These are phyloP conservation scores for Diaporthe sp. DNA, from an alignment of 2,329 filamentous ascomycete genomes.

Conservation along the genomic window DNA sequence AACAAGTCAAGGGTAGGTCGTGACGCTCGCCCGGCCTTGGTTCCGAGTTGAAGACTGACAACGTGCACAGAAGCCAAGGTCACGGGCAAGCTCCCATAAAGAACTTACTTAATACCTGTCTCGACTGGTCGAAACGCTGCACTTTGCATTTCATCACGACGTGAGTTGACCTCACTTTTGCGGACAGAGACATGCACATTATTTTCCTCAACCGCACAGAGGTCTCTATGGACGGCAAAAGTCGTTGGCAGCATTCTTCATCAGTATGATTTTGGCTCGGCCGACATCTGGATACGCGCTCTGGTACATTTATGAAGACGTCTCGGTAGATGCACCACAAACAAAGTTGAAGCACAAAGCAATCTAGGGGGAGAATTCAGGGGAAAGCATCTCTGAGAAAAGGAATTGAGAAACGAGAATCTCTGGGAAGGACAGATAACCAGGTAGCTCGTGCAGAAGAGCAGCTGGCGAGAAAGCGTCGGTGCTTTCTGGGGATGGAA, in stretches of 20 bases:
- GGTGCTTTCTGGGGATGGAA: neutral
- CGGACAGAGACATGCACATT: slow-evolving; percentile 16
- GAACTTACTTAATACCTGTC: slow-evolving; percentile 26
- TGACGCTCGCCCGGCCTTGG: neutral
- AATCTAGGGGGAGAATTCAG: neutral
- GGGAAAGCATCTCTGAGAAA: neutral
- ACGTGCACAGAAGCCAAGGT: slow-evolving; percentile 73
- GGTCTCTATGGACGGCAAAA: slow-evolving; percentile 22
- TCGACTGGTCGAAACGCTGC: slow-evolving; percentile 5
- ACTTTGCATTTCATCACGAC: slow-evolving; percentile 26
- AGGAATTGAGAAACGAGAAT: neutral
- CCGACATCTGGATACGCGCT: slow-evolving; percentile 30
- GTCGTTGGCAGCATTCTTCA: slow-evolving; percentile 30
- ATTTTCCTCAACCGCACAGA: slow-evolving; percentile 11
- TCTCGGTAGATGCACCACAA: neutral
- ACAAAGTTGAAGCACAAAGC: neutral
- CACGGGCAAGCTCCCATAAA: slow-evolving; percentile 75
- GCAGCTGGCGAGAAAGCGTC: neutral
- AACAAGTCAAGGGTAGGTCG: slow-evolving; percentile 83
- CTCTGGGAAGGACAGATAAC: neutral
- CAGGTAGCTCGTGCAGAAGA: slow-evolving; percentile 1
- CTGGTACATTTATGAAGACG: slow-evolving; percentile 27
- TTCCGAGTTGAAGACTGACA: slow-evolving; percentile 46
- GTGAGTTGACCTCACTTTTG: slow-evolving; percentile 35
- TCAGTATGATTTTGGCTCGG: slow-evolving; percentile 18